Conservation (phyloP, 164 flowering plant species). For the Magnolia changhungtana region DNA sequence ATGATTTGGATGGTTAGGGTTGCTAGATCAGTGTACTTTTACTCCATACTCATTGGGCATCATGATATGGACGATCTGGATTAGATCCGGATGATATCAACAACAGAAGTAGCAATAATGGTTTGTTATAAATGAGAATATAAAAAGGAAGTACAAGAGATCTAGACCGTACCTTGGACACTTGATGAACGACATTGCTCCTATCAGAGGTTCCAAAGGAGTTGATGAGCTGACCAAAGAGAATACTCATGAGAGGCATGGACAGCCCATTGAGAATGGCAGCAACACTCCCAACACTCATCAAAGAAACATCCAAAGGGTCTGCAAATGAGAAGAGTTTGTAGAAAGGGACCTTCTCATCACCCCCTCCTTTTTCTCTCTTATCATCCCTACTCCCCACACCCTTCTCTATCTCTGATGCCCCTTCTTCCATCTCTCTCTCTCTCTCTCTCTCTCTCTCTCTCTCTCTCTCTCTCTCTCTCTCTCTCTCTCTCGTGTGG, state of each 20-base stretch:
- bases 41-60: neutral
- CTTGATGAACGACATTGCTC: slow-evolving; percentile 5
- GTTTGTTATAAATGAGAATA: too few relatives aligned
- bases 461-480: slow-evolving; percentile 1
- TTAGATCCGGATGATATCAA: too few relatives aligned
- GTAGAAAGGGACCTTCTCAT: slow-evolving; percentile 13
- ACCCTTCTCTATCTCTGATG: neutral
- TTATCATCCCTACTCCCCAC: neutral
- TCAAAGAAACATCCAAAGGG: slow-evolving; percentile 9
- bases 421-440: neutral
- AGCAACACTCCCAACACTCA: slow-evolving; percentile 11
- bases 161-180: slow-evolving; percentile 9
- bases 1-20: too few relatives aligned
- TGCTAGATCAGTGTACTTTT: too few relatives aligned
- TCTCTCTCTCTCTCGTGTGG: neutral
- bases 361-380: neutral
- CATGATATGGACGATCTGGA: too few relatives aligned
- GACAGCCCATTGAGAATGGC: slow-evolving; percentile 13
- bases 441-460: slow-evolving; percentile 1
- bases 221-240: slow-evolving; percentile 18
- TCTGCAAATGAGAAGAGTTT: slow-evolving; percentile 16
- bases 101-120: too few relatives aligned
- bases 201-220: slow-evolving; percentile 1
- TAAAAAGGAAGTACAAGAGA: too few relatives aligned
- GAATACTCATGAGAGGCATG: slow-evolving; percentile 16